Conservation (phyloP, 2,329 filamentous ascomycete species). For the Trichophyton schoenleinii region DNA sequence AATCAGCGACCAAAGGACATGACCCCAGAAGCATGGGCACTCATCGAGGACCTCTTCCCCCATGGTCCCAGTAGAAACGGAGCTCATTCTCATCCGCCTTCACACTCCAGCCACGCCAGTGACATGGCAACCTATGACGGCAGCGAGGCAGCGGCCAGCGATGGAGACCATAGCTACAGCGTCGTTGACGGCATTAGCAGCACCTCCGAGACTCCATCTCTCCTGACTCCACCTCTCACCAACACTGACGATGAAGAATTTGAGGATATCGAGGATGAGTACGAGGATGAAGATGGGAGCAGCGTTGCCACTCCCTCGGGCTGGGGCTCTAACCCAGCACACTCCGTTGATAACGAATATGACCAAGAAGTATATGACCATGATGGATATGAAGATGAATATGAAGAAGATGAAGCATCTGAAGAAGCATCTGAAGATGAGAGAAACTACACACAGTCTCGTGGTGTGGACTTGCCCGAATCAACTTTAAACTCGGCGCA, state of each 20-base stretch:
- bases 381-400: not conserved
- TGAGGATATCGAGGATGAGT: not conserved
- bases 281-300: not conserved
- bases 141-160: slow-evolving; percentile 21
- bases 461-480: not conserved
- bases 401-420: not conserved
- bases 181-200: not conserved
- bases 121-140: slow-evolving; percentile 27
- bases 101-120: slow-evolving; percentile 15
- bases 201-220: not conserved
- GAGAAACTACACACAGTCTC: not conserved
- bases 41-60: no score
- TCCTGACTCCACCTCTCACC: not conserved
- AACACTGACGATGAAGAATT: not conserved
- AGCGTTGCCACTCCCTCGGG: not conserved
- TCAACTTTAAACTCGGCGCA: not conserved
- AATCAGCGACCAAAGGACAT: slow-evolving; percentile 14
- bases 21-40: no score
- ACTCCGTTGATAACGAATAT: not conserved
- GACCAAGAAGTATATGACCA: not conserved
- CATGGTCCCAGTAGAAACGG: no score
- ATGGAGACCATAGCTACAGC: no score
- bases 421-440: not conserved
- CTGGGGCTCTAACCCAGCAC: not conserved
- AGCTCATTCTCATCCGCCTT: no score